Evolutionary conservation across 139 green algal genomes (phyloP).

Genomic region (Spirogloea muscicola): DNA sequence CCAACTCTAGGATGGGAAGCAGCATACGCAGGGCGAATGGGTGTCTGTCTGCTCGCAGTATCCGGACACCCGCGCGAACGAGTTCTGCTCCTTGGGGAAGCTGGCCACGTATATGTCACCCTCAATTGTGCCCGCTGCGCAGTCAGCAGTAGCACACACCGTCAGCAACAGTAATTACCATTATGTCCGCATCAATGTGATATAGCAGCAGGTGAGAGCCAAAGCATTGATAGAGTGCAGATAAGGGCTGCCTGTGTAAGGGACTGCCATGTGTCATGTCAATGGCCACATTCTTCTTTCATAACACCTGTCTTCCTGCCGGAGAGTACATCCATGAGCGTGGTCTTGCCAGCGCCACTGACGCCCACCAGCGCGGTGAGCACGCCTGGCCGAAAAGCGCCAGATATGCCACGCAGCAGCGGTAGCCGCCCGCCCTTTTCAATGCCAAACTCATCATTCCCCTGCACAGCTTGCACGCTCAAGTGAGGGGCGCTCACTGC

Average conservation of each 20-base stretch:
- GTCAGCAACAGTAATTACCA: too few relatives aligned
- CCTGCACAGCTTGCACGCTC: too few relatives aligned
- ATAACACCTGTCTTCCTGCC: constrained; percentile 34
- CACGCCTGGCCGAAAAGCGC: constrained; percentile 32
- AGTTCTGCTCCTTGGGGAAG: constrained; percentile 54
- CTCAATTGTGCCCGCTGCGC: constrained; percentile 25
- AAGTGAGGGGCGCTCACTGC: too few relatives aligned
- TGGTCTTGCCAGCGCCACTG: constrained; percentile 44
- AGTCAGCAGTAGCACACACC: too few relatives aligned
- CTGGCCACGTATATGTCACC: constrained; percentile 65
- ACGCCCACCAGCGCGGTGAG: constrained; percentile 41
- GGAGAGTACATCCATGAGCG: constrained; percentile 45
- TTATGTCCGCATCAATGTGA: background rate
- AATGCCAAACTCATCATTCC: background rate
- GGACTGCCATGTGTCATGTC: too few relatives aligned
- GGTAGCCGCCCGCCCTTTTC: background rate
- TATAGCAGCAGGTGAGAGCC: background rate
- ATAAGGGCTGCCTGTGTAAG: background rate
- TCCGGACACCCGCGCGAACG: constrained; percentile 60
- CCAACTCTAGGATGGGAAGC: too few relatives aligned
- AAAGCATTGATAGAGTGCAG: background rate
- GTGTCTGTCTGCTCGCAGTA: constrained; percentile 53
- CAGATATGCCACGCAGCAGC: constrained; percentile 30
- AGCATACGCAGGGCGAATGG: constrained; percentile 38
- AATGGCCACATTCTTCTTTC: too few relatives aligned